Base-by-base conservation (phyloP, 2,329 filamentous ascomycete genomes). In the Penicillium sp. region DNA sequence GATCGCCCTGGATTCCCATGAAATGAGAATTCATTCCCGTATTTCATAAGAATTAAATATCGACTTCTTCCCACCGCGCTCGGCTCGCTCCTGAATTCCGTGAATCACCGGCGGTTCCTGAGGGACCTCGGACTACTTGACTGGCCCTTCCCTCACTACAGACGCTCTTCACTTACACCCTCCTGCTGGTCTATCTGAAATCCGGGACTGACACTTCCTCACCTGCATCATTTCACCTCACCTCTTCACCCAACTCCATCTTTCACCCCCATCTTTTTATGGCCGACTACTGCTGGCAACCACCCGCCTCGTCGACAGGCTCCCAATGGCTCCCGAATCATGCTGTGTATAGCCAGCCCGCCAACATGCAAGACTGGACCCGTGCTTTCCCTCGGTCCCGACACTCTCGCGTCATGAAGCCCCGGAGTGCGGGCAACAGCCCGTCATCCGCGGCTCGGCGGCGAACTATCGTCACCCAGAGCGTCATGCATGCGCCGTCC, bases 381-480 rank as follows among this genome's bases (percentile, higher is more conserved):
- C 52, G 75, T 74, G 60, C 74, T 71, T 56, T 65, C 62, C 34
- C 70, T 67, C 51, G 69, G 66, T 44, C 67, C 69, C 42, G 81
- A 79, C 76, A 75, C 16, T 51, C 57, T 18, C 59, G 82, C 45
- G 71, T 87, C 26, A 67, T 67, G 40, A 87, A 87, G 63, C 80
- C 82, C 10, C 77, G 69, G 50, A 86, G 82, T 63, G 76, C 81
- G 49, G 85, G 73, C 70, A 86, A 79, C 65, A 87, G 84, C 62
- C 84, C 83, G 10, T 74, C 80, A 5, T 53, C 62, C n/a, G 47
- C 50, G 23, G 45, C 36, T 33, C 59, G 58, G 43, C 73, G 80
- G 58, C 78, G 75, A 59, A 81, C 78, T 71, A 75, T 57, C 72
- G 80, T 47, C 59, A 62, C 44, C 48, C 62, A 73, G 43, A 68